These are phyloP conservation scores for Pyrrhoderma lamaoense DNA, from an alignment of 1,284 basidiomycete genomes.

Conservation along the genomic window DNA sequence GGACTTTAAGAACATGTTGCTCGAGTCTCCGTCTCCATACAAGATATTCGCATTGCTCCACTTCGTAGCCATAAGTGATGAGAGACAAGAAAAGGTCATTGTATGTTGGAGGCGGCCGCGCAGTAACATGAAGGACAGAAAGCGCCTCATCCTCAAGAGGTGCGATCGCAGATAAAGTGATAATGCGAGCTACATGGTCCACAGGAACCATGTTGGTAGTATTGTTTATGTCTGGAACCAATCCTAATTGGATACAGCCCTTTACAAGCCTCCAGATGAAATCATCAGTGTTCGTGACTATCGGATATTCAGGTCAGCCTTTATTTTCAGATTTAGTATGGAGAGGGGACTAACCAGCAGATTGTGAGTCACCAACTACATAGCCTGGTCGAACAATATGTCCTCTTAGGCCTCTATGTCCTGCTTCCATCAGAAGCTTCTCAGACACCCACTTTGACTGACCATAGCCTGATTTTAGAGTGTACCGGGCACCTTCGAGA, in stretches of 20 bases:
- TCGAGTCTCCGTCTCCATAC: constrained; percentile 90
- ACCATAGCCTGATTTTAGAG: constrained; percentile 89
- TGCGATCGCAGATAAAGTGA: constrained; percentile 61
- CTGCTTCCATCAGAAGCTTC: constrained; percentile 88
- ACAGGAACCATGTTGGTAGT: constrained; percentile 98
- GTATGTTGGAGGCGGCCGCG: constrained; percentile 83
- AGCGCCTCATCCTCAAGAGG: constrained; percentile 45
- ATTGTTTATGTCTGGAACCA: constrained; percentile 97
- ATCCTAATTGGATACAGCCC: constrained; percentile 92
- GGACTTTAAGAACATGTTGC: constrained; percentile 86
- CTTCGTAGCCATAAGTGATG: constrained; percentile 74
- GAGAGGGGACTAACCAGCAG: constrained; percentile 58
- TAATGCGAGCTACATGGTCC: constrained; percentile 88
- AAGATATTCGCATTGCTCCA: constrained; percentile 80
- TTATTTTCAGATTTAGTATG: not conserved
- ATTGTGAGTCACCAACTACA: constrained; percentile 87
- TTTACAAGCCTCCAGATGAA: constrained; percentile 99
- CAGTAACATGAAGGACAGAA: constrained; percentile 83
- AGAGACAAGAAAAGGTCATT: constrained; percentile 82
- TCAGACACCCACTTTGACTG: constrained; percentile 99
- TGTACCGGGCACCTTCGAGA: constrained; percentile 76
- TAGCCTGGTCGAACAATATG: constrained; percentile 93
- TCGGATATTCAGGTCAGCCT: constrained; percentile 18
- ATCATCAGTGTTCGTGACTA: constrained; percentile 97
- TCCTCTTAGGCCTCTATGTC: constrained; percentile 78